These are phyloP conservation scores for Diplocarpon mali DNA, from an alignment of 2,329 filamentous ascomycete species.

Conservation along the genomic window DNA sequence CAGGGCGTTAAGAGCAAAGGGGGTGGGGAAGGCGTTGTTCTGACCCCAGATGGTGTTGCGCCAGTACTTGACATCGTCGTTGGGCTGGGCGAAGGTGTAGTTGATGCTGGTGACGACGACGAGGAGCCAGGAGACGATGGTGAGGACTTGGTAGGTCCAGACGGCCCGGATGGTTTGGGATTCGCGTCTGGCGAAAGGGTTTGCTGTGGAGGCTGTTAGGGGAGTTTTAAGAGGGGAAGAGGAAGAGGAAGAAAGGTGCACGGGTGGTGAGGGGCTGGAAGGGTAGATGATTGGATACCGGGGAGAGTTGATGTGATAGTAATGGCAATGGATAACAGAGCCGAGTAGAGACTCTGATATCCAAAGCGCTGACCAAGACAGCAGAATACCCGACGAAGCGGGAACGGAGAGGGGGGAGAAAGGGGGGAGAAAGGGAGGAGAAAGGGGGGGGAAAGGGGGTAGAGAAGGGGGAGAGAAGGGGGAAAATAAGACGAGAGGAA, in stretches of 20 bases:
- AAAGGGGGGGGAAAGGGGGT: too few relatives aligned
- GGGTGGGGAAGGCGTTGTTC: constrained; percentile 54
- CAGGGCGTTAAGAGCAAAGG: constrained; percentile 61
- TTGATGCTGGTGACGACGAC: constrained; percentile 62
- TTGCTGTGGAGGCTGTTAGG: constrained; percentile 38
- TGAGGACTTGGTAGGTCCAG: constrained; percentile 64
- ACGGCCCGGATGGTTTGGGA: constrained; percentile 50
- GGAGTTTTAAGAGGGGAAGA: background rate
- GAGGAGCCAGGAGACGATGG: constrained; percentile 63
- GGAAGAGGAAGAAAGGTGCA: background rate
- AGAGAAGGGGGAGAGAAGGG: too few relatives aligned
- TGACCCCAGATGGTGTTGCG: constrained; percentile 61
- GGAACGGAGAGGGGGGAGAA: too few relatives aligned
- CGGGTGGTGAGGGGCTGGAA: background rate
- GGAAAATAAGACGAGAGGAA: too few relatives aligned
- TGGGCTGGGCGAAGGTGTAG: constrained; percentile 55
- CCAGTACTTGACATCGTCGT: constrained; percentile 45
- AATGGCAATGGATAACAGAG: too few relatives aligned
- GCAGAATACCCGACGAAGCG: too few relatives aligned
- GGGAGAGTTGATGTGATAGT: too few relatives aligned
- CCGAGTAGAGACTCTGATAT: too few relatives aligned
- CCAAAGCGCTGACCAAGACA: too few relatives aligned
- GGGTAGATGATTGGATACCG: too few relatives aligned
- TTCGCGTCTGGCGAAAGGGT: constrained; percentile 66
- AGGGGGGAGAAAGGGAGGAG: too few relatives aligned